Conservation (phyloP, 768 basidiomycete genomes). For the Trametes sanguinea region DNA sequence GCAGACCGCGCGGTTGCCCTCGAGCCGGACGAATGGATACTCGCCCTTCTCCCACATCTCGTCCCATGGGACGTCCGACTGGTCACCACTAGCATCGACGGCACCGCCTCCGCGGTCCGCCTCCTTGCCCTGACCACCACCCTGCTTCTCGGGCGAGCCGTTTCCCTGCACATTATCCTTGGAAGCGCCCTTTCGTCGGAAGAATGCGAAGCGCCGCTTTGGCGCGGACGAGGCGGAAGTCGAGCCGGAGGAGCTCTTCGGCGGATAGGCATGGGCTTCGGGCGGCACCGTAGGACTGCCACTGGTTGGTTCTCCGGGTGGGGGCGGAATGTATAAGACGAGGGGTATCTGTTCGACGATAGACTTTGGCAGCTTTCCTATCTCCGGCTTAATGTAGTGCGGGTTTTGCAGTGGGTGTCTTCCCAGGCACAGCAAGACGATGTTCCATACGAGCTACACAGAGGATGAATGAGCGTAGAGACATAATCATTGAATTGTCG, state of each 20-base stretch:
- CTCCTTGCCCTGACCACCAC: slow-evolving; percentile 15
- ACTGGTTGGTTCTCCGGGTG: slow-evolving; percentile 48
- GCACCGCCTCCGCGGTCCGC: slow-evolving; percentile 3
- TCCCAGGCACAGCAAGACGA: slow-evolving; percentile 76
- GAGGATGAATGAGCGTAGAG: not conserved
- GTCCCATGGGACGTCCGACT: slow-evolving; percentile 62
- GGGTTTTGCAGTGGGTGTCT: slow-evolving; percentile 79
- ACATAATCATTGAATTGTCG: not conserved
- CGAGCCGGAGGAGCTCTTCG: slow-evolving; percentile 39
- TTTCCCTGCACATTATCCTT: slow-evolving; percentile 23
- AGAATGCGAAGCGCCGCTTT: slow-evolving; percentile 57
- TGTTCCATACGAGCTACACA: slow-evolving; percentile 74
- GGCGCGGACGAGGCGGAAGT: slow-evolving; percentile 19
- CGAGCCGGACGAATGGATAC: slow-evolving; percentile 80
- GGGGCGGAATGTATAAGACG: slow-evolving; percentile 83
- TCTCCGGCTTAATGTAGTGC: slow-evolving; percentile 72
- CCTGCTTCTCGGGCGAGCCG: slow-evolving; percentile 4
- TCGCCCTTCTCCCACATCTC: slow-evolving; percentile 75
- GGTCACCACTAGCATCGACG: slow-evolving; percentile 23
- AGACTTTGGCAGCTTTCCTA: slow-evolving; percentile 70
- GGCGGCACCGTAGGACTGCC: slow-evolving; percentile 41
- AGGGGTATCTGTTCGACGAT: slow-evolving; percentile 80
- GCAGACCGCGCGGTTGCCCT: slow-evolving; percentile 81
- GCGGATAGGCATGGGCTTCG: slow-evolving; percentile 63
- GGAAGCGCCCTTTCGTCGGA: slow-evolving; percentile 32